These are phyloP conservation scores for Vaccinium corymbosum DNA, from an alignment of 148 eudicot species.

Conservation along the genomic window DNA sequence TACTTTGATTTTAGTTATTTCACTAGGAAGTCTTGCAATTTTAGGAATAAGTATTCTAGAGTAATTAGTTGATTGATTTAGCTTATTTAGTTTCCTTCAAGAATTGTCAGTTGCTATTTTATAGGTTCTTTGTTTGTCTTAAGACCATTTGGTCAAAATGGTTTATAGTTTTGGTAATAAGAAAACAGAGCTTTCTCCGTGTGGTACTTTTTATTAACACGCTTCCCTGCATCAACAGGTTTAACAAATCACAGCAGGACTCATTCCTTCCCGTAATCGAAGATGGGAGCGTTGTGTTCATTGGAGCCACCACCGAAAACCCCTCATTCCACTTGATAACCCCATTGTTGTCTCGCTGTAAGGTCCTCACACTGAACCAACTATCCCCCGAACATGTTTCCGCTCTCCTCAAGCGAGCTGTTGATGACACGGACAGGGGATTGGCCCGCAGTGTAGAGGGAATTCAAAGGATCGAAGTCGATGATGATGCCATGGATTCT, in stretches of 20 bases:
- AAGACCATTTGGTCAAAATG: too few species aligned
- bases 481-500: constrained; percentile 46
- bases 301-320: constrained; percentile 93
- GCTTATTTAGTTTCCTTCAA: too few species aligned
- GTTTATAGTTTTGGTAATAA: too few species aligned
- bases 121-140: too few species aligned
- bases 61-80: too few species aligned
- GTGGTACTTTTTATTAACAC: too few species aligned
- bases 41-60: too few species aligned
- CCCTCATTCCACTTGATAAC: constrained; percentile 89
- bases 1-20: too few species aligned
- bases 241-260: constrained; percentile 85
- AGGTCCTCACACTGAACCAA: constrained; percentile 59
- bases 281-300: constrained; percentile 77
- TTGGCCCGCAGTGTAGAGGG: constrained; percentile 30
- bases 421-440: constrained; percentile 44
- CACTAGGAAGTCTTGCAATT: too few species aligned
- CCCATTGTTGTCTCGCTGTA: constrained; percentile 76
- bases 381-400: constrained; percentile 35
- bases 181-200: too few species aligned
- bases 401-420: constrained; percentile 46
- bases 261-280: constrained; percentile 89
- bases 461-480: constrained; percentile 33
- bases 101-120: too few species aligned
- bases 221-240: constrained; percentile 24